Evolutionary conservation across 495 filamentous ascomycete species (phyloP), one percentile per base, ranked within the genome.

Genomic region (Penicillium goetzii): DNA sequence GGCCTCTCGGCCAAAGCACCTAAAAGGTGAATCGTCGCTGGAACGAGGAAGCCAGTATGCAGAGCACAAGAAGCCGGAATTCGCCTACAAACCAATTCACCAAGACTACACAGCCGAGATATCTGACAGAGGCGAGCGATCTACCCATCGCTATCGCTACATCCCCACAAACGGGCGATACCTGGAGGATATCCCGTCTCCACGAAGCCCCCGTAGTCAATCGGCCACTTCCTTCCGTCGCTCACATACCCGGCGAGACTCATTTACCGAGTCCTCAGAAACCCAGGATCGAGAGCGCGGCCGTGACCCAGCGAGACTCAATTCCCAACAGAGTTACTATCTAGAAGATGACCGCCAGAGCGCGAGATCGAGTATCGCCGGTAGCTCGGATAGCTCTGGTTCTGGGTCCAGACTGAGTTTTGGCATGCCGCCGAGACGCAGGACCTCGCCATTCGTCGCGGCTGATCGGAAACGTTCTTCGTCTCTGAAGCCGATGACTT

Each of bases 71-170:
- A 57, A 62, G 40, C n/a, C 63, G 3, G 74, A 76, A 11, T 78
- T 80, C 50, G 66, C 74, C 7, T 80, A 80, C 40, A 74, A 69
- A 41, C 78, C 75, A 1, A 71, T 78, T 15, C 70, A 62, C 1
- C 72, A 70, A 19, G 74, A 78, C 41, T 80, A 80, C 47, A 47
- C 71, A 0, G 59, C 69, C 23, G 74, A 80, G 51, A 67, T 76
- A 3, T 67, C 68, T 1, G 73, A 77, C 40, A 74, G 63, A 0
- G 50, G 71, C 0, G 60, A 56, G n/a, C 52, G 33, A 5, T 21
- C 52, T 7, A 55, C 47, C 12, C 60, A 69, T 33, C 68, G 72
- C 23, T 78, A 79, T 41, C 72, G 68, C 10, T 81, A 81, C 47
- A 75, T 79, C 30, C 77, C 75, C 0, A 72, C 77, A 2, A 67